Conservation (phyloP, 495 filamentous ascomycete genomes). For the Penicillium coffeae region DNA sequence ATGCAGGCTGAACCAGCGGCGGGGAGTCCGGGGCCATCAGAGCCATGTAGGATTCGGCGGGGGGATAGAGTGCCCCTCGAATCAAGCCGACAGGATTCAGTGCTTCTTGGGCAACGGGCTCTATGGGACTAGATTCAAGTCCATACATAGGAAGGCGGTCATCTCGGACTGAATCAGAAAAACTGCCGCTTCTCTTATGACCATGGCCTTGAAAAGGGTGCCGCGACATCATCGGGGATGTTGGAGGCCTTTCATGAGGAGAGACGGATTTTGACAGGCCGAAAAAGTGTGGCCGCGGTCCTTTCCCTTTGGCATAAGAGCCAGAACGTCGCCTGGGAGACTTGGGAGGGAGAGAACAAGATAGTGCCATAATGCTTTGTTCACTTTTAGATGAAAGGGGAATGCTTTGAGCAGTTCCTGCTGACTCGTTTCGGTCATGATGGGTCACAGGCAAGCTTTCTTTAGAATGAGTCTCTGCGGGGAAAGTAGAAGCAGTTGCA, state of each 20-base stretch:
- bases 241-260: conserved; percentile 25
- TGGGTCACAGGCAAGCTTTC: conserved; percentile 22
- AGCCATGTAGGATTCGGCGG: conserved; percentile 71
- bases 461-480: conserved; percentile 26
- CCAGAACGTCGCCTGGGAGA: conserved; percentile 44
- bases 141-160: conserved; percentile 53
- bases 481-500: background rate
- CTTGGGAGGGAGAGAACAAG: conserved; percentile 78
- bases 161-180: conserved; percentile 86
- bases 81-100: conserved; percentile 80
- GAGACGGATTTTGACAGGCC: conserved; percentile 19
- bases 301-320: conserved; percentile 40
- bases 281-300: conserved; percentile 60
- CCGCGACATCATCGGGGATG: conserved; percentile 27
- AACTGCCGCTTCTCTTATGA: conserved; percentile 71
- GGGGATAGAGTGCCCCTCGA: conserved; percentile 73
- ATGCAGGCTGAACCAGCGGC: conserved; percentile 31
- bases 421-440: conserved; percentile 44
- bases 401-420: conserved; percentile 41
- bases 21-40: conserved; percentile 63
- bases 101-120: conserved; percentile 42
- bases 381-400: conserved; percentile 50
- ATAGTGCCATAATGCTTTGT: conserved; percentile 62
- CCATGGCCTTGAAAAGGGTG: conserved; percentile 44
- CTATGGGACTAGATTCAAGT: conserved; percentile 8